Base-by-base conservation (phyloP, 192 early-diverging fungal species). In the Coemansia sp. region DNA sequence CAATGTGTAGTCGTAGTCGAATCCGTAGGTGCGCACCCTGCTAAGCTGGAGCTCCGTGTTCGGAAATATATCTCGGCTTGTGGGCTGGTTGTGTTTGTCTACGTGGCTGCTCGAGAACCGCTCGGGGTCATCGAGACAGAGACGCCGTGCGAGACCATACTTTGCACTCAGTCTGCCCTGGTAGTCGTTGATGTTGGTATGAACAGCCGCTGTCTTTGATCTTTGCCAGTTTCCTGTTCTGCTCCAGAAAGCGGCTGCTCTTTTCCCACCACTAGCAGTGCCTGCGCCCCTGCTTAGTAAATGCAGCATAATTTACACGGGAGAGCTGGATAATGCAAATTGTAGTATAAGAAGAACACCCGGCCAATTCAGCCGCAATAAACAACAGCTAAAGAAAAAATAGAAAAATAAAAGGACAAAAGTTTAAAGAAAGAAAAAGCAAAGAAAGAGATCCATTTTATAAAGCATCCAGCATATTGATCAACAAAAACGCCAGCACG, bases 1-100 rank as follows among this genome's bases (percentile, higher is more conserved):
- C n/a, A 89, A 62, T 15, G 87, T 89, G 71, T 87, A 89, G 78
- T 89, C 87, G 64, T 86, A 87, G 66, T 89, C 87, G 50, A 89
- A 86, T 13, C 87, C 87, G 69, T 86, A 89, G 3, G 81, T 82
- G 47, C 84, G 74, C 11, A 89, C 77, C 47, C 74, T 73, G 64
- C 74, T 81, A 5, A 89, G 72, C 52, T 69, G 74, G 15, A 89
- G 72, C 67, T 89, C 87, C 32, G 84, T 86, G 48, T 89, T 89
- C 16, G 85, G 76, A 69, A 89, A 89, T 26, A 81, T 81, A 21
- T 81, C 79, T 21, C 54, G 60, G 61, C 70, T 72, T 6, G 70
- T 76, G 3, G 79, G 67, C 60, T 64, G 62, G 37, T 64, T 47
- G 66, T 61, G 44, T 37, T 53, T 53, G 71, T 62, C 62, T 38